Evolutionary conservation across 2,329 filamentous ascomycete genomes (phyloP), one percentile per base, ranked within the genome.

Genomic region (Penicillium corylophilum): DNA sequence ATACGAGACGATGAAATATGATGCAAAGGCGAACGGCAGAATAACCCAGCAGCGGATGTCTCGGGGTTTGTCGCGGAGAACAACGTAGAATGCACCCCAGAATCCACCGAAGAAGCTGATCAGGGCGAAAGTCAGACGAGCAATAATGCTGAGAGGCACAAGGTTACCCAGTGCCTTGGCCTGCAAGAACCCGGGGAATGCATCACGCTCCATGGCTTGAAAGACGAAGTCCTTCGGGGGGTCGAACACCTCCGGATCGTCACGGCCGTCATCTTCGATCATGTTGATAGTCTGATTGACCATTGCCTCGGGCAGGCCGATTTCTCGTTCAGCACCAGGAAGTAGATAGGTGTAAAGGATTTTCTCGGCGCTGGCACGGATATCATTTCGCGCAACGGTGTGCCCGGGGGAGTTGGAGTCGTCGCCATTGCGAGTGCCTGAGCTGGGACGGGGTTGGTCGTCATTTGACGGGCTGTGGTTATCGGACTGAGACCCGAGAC

Each of bases 191-290:
- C 93, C 93, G 0, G 95, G 94, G 70, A 96, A 99, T n/a, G 95
- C 94, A 75, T 99, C 94, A 50, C 95, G 85, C 75, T 99, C 95
- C 94, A 99, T 99, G 29, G 95, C 95, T 74, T 99, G 95, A 73
- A 97, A 99, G 56, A 97, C 94, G 70, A 97, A 99, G 76, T 99
- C 94, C 78, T 99, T 99, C 48, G 94, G 94, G 18, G 90, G 86
- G 69, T 97, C 94, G 65, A 99, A 99, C 12, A 99, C 88, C 71
- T 99, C 94, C 0, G 94, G 94, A 68, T 99, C 94, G 65, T 97
- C 94, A 63, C 94, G 86, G 41, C 90, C 90, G 59, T 90, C 86
- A 61, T 93, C 88, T 74, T 99, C 94, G 57, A 99, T 95, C 13
- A 90, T 84, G 18, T 86, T 82, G 35, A 91, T 95, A 53, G 92